These are phyloP conservation scores for Ophiostoma himal-ulmi DNA, from an alignment of 2,329 filamentous ascomycete species.

Conservation along the genomic window DNA sequence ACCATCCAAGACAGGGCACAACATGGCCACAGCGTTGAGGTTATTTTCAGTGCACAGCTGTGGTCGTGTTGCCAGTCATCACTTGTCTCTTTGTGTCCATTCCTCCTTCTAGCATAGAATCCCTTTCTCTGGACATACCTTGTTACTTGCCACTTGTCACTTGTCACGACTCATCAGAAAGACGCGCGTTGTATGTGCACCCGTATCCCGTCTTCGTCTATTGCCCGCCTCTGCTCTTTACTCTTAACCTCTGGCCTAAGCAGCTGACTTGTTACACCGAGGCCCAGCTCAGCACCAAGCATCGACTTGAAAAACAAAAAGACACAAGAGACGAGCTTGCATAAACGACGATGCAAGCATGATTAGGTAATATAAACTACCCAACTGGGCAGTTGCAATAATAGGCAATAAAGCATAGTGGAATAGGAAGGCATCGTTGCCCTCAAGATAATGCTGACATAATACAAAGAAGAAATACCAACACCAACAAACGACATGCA, in stretches of 20 bases:
- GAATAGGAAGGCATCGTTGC: not conserved
- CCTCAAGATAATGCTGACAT: not conserved
- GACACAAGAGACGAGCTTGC: no score
- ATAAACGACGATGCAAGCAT: no score
- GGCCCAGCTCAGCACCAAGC: not conserved
- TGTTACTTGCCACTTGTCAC: not conserved
- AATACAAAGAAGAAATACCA: not conserved
- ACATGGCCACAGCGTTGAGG: conserved; percentile 1
- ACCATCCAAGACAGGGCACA: not conserved
- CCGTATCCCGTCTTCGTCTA: not conserved
- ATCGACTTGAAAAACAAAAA: no score
- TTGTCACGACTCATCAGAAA: not conserved
- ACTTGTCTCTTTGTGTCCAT: not conserved
- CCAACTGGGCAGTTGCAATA: no score
- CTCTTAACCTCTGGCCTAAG: not conserved
- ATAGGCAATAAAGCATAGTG: not conserved
- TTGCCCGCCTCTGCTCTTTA: not conserved
- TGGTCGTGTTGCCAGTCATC: not conserved
- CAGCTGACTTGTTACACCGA: not conserved
- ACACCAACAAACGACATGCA: not conserved
- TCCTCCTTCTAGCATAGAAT: no score
- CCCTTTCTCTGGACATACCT: no score
- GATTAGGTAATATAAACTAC: no score
- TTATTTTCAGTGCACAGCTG: not conserved
- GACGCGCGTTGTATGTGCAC: not conserved